Evolutionary conservation across 768 basidiomycete species (phyloP).

Genomic region (Candolleomyces aberdarensis): DNA sequence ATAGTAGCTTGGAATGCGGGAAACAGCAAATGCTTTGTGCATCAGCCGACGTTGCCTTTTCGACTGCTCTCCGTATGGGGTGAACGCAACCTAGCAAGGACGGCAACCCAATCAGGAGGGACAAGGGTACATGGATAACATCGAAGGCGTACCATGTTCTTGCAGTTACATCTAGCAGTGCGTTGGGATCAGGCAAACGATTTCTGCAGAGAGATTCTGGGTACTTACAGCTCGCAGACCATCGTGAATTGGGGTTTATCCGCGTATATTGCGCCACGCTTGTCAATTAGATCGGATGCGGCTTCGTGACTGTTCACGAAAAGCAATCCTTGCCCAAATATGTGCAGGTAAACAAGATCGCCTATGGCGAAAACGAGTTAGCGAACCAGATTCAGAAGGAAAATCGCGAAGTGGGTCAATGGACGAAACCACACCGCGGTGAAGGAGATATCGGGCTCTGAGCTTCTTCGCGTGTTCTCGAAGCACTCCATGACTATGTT

Average conservation of each 20-base stretch:
- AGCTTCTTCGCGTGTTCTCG: too few species aligned
- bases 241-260: conserved; percentile 71
- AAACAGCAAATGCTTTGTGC: conserved; percentile 56
- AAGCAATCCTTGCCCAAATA: conserved; percentile 64
- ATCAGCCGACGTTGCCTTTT: conserved; percentile 67
- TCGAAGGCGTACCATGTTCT: conserved; percentile 52
- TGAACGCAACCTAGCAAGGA: conserved; percentile 53
- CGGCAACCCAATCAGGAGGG: conserved; percentile 7
- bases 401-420: not conserved
- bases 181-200: not conserved
- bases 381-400: not conserved
- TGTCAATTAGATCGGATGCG: conserved; percentile 64
- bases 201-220: conserved; percentile 2
- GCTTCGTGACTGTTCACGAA: conserved; percentile 63
- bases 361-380: conserved; percentile 34
- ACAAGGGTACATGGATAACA: not conserved
- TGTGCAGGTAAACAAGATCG: conserved; percentile 59
- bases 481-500: too few species aligned
- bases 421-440: not conserved
- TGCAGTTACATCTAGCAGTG: conserved; percentile 49
- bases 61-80: conserved; percentile 58
- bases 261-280: conserved; percentile 67
- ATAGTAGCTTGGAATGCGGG: conserved; percentile 52
- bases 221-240: conserved; percentile 64
- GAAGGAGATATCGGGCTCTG: not conserved